Percentiles rank a stretch among this genome's conserved stretches.
Conservation (phyloP, 2,329 filamentous ascomycete species). For the Sarocladium brachiariae region DNA sequence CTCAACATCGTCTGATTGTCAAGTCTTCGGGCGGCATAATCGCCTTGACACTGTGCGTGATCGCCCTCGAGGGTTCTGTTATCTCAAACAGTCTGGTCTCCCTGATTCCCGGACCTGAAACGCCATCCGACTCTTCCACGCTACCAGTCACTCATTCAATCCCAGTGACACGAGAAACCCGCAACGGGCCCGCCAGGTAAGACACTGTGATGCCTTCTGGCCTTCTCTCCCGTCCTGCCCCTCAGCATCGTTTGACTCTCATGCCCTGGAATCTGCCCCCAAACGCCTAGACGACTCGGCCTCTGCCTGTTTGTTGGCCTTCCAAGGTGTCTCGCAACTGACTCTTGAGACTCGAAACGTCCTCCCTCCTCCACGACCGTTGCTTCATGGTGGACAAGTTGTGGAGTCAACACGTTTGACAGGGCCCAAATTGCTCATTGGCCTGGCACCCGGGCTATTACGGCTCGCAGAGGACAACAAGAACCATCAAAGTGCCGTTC, state of each 20-base stretch:
- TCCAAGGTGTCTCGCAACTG: not conserved
- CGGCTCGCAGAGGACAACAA: not conserved
- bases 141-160: not conserved
- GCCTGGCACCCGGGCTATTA: not conserved
- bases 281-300: slow-evolving; percentile 1
- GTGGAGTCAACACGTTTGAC: slow-evolving; percentile 1
- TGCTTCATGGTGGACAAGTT: slow-evolving; percentile 1
- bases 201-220: not conserved
- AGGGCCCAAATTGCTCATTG: not conserved
- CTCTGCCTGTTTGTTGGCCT: not conserved
- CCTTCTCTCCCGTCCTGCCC: no score
- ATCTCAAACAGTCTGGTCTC: slow-evolving; percentile 3
- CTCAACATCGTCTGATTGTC: slow-evolving; percentile 4
- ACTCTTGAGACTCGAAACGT: slow-evolving; percentile 6
- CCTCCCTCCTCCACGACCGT: not conserved
- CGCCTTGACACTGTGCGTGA: slow-evolving; percentile 3
- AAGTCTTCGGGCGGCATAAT: slow-evolving; percentile 3
- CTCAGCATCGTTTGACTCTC: not conserved
- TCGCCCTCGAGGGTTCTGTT: slow-evolving; percentile 4
- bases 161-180: not conserved
- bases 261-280: not conserved
- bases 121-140: slow-evolving; percentile 1
- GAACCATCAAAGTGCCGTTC: not conserved
- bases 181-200: not conserved
- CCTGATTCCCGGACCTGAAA: slow-evolving; percentile 4